These are phyloP conservation scores for Capsicum baccatum DNA, from an alignment of 257 asterid genomes.

Conservation along the genomic window DNA sequence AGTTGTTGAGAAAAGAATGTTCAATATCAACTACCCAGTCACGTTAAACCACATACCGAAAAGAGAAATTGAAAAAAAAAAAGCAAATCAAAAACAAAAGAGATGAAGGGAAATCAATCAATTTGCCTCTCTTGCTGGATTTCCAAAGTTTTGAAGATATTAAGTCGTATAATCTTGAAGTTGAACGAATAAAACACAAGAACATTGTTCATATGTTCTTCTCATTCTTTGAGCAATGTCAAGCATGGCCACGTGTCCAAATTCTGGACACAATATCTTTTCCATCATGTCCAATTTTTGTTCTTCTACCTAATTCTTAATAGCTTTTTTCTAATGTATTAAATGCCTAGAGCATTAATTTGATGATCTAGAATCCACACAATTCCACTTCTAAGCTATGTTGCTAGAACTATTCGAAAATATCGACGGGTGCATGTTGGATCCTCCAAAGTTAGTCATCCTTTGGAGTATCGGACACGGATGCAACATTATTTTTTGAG, in stretches of 20 bases:
- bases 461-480: background rate
- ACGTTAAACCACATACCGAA: background rate
- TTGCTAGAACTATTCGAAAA: background rate
- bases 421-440: background rate
- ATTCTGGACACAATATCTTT: conserved; percentile 11
- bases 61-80: background rate
- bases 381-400: background rate
- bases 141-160: background rate
- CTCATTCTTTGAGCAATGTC: background rate
- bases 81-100: background rate
- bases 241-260: conserved; percentile 23
- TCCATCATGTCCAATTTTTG: background rate
- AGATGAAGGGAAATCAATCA: background rate
- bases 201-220: background rate
- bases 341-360: conserved; percentile 7
- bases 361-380: background rate
- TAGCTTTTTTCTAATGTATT: background rate
- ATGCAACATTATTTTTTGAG: background rate
- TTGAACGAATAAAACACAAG: background rate
- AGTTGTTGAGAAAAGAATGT: background rate
- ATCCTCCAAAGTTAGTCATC: background rate
- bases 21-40: background rate
- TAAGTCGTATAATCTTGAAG: conserved; percentile 5
- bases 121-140: background rate
- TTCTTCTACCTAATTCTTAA: conserved; percentile 13